Percentiles rank a stretch among this genome's conserved stretches.
These are phyloP conservation scores for Piloderma croceum DNA, from an alignment of 768 basidiomycete genomes.

Conservation along the genomic window DNA sequence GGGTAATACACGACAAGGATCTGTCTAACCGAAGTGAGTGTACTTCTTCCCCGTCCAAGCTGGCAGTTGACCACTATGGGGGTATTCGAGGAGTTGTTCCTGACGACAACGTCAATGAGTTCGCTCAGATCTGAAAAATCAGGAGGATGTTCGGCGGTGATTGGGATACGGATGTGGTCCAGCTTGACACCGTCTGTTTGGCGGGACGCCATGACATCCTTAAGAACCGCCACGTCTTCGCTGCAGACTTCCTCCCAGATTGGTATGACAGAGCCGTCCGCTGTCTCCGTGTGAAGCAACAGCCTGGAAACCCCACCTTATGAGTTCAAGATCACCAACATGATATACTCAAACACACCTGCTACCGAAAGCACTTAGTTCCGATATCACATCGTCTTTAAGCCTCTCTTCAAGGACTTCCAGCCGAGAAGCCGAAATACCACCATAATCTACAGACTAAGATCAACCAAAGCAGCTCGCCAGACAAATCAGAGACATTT, in stretches of 20 bases:
- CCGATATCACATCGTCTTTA: constrained; percentile 79
- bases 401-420: constrained; percentile 90
- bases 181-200: constrained; percentile 52
- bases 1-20: background rate
- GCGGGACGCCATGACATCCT: constrained; percentile 78
- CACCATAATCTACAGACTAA: constrained; percentile 72
- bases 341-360: constrained; percentile 14
- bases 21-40: constrained; percentile 70
- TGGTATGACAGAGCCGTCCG: constrained; percentile 84
- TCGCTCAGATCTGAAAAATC: constrained; percentile 72
- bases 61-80: constrained; percentile 95
- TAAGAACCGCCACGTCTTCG: constrained; percentile 71
- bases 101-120: constrained; percentile 72
- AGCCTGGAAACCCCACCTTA: no score
- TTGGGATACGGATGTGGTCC: constrained; percentile 79
- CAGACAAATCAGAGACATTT: background rate
- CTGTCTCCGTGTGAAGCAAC: constrained; percentile 83
- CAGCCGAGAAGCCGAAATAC: constrained; percentile 84
- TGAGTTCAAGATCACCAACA: no score
- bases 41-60: constrained; percentile 87
- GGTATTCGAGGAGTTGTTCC: constrained; percentile 59
- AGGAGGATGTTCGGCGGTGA: constrained; percentile 83
- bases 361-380: constrained; percentile 80
- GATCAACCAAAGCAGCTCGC: background rate
- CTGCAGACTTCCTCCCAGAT: constrained; percentile 87